phyloP scores from a whole-genome alignment of 306 rosid genomes.

The Vigna radiata region DNA sequence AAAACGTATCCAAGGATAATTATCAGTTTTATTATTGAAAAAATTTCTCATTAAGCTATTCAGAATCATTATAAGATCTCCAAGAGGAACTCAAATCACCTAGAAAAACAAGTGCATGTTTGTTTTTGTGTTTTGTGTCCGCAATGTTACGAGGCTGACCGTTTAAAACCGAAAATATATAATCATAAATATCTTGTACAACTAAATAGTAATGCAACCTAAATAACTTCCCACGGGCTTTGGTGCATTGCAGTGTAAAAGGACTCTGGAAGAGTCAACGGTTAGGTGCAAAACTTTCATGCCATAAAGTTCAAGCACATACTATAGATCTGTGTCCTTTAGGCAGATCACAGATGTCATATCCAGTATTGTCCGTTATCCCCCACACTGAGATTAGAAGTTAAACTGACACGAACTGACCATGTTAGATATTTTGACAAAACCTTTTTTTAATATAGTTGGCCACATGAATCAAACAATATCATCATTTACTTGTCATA shows the following conservation, averaged over 20 bases:
- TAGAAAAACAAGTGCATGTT: background rate
- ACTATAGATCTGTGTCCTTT: background rate
- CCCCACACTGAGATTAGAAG: background rate
- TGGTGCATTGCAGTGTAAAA: background rate
- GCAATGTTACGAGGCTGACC: background rate
- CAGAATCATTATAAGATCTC: constrained; percentile 24
- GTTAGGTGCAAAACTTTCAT: background rate
- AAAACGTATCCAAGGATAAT: constrained; percentile 33
- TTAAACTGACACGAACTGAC: background rate
- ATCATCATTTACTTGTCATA: background rate
- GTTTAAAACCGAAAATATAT: background rate
- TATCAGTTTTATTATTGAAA: constrained; percentile 26
- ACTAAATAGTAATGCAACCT: constrained; percentile 4
- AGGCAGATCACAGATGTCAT: background rate
- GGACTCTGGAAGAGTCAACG: background rate
- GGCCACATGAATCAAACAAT: background rate
- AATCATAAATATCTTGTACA: constrained; percentile 16
- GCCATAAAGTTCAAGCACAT: background rate
- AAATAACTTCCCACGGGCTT: constrained; percentile 7
- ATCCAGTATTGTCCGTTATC: background rate
- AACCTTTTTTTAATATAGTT: background rate
- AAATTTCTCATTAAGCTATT: constrained; percentile 1
- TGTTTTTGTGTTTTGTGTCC: background rate
- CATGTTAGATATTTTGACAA: background rate
- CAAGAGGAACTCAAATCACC: background rate